phyloP scores from a whole-genome alignment of 306 rosid genomes.

The barrel medic (Medicago truncatula) region DNA sequence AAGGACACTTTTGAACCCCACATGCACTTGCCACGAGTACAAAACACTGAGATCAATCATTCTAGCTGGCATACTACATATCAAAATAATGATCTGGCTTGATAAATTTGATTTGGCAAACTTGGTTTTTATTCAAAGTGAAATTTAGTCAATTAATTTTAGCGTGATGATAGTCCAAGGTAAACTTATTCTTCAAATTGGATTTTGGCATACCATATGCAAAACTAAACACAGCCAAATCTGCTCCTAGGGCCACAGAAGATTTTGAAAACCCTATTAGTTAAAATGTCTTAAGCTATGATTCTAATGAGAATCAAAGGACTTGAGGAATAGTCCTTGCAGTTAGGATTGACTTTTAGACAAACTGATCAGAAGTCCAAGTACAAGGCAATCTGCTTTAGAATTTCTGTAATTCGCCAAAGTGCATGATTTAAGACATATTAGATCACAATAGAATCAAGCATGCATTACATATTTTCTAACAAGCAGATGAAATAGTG shows the following conservation, averaged over 20 bases:
- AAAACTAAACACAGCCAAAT: slow-evolving; percentile 21
- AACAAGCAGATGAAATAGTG: slow-evolving; percentile 28
- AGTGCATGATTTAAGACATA: slow-evolving; percentile 16
- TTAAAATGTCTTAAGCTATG: slow-evolving; percentile 24
- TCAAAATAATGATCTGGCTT: slow-evolving; percentile 38
- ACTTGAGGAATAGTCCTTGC: slow-evolving; percentile 38
- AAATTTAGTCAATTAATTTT: neutral
- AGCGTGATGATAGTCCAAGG: neutral
- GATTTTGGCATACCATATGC: slow-evolving; percentile 1
- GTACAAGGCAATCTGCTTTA: slow-evolving; percentile 35
- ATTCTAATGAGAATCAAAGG: slow-evolving; percentile 40
- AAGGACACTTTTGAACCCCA: slow-evolving; percentile 40
- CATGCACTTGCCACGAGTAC: slow-evolving; percentile 40
- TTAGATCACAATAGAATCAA: slow-evolving; percentile 30
- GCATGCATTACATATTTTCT: slow-evolving; percentile 23
- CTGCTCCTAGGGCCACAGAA: slow-evolving; percentile 43
- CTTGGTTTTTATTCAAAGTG: slow-evolving; percentile 9
- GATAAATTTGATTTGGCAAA: slow-evolving; percentile 7
- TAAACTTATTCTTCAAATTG: neutral
- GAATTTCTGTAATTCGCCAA: slow-evolving; percentile 25
- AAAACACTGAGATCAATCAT: slow-evolving; percentile 38
- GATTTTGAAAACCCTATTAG: slow-evolving; percentile 40
- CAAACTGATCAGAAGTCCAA: slow-evolving; percentile 41
- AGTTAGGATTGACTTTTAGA: slow-evolving; percentile 33
- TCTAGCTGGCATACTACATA: slow-evolving; percentile 44